Evolutionary conservation across 2,329 filamentous ascomycete genomes (phyloP).

Genomic region (Penicillium decumbens): DNA sequence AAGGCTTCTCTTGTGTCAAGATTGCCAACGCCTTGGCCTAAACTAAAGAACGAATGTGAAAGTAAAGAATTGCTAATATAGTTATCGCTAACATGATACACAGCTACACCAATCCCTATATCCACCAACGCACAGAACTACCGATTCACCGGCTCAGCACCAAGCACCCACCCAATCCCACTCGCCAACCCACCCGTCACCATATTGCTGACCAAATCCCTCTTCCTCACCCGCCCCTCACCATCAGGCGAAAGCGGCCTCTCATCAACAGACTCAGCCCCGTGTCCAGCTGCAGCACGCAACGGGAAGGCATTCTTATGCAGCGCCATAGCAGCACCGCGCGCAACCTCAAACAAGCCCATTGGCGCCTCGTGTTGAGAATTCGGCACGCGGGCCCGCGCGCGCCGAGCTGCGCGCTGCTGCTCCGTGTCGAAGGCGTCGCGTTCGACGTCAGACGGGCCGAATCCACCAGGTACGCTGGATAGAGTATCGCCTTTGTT

Average conservation of each 20-base stretch:
- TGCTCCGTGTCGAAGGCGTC: conserved; percentile 44
- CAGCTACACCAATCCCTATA: not conserved
- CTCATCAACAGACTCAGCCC: conserved; percentile 8
- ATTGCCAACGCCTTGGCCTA: not conserved
- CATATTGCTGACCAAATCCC: conserved; percentile 58
- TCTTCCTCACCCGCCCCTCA: conserved; percentile 42
- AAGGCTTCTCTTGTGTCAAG: not conserved
- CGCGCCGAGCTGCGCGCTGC: conserved; percentile 35
- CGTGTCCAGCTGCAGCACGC: conserved; percentile 17
- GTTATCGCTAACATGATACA: conserved; percentile 13
- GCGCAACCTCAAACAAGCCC: conserved; percentile 50
- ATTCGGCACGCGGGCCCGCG: conserved; percentile 23
- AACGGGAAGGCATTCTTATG: conserved; percentile 48
- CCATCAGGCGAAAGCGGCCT: conserved; percentile 17
- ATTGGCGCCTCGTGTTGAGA: conserved; percentile 47
- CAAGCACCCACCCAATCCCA: conserved; percentile 62
- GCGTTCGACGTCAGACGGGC: conserved; percentile 41
- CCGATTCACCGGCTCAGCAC: conserved; percentile 46
- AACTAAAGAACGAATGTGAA: not conserved
- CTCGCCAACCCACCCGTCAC: conserved; percentile 59
- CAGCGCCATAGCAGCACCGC: conserved; percentile 47
- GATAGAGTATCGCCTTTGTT: conserved; percentile 47
- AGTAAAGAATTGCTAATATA: not conserved
- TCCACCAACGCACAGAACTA: conserved; percentile 7
- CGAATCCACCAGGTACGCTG: conserved; percentile 43